Conservation (phyloP, 2,329 filamentous ascomycete genomes). For the Cytospora piceicola region DNA sequence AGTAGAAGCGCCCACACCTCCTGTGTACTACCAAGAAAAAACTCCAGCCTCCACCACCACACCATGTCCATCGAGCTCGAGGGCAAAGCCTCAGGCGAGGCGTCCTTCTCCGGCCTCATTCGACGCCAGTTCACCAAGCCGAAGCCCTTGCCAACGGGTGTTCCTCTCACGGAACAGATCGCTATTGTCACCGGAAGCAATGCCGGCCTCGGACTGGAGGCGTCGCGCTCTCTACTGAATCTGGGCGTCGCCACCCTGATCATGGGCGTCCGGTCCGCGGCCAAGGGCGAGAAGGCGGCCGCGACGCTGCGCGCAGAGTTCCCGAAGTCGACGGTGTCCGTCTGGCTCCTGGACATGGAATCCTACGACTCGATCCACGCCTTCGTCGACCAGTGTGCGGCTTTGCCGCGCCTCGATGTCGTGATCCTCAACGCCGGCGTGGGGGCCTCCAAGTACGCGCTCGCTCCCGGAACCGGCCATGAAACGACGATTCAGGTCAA, state of each 20-base stretch:
- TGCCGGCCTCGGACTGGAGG: slow-evolving; percentile 47
- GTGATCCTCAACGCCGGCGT: slow-evolving; percentile 44
- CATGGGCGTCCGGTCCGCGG: slow-evolving; percentile 44
- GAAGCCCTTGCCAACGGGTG: too few relatives aligned
- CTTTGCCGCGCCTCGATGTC: slow-evolving; percentile 45
- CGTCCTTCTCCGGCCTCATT: too few relatives aligned
- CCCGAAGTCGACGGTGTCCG: not conserved
- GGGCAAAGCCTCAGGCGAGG: too few relatives aligned
- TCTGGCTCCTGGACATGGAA: slow-evolving; percentile 25
- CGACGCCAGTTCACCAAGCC: too few relatives aligned
- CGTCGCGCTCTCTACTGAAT: slow-evolving; percentile 43
- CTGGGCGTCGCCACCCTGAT: slow-evolving; percentile 44
- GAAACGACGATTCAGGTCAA: slow-evolving; percentile 33
- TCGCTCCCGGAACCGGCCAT: slow-evolving; percentile 24
- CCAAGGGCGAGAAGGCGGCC: slow-evolving; percentile 37
- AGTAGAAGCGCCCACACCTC: too few relatives aligned
- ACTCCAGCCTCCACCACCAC: too few relatives aligned
- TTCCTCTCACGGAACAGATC: slow-evolving; percentile 31
- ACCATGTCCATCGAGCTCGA: too few relatives aligned
- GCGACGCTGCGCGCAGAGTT: slow-evolving; percentile 4
- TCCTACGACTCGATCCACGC: slow-evolving; percentile 17
- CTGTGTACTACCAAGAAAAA: too few relatives aligned
- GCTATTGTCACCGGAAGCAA: slow-evolving; percentile 51
- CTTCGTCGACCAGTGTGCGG: slow-evolving; percentile 33
- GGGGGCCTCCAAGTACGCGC: not conserved